phyloP scores from a whole-genome alignment of 116 monocot species.

The Zostera marina region DNA sequence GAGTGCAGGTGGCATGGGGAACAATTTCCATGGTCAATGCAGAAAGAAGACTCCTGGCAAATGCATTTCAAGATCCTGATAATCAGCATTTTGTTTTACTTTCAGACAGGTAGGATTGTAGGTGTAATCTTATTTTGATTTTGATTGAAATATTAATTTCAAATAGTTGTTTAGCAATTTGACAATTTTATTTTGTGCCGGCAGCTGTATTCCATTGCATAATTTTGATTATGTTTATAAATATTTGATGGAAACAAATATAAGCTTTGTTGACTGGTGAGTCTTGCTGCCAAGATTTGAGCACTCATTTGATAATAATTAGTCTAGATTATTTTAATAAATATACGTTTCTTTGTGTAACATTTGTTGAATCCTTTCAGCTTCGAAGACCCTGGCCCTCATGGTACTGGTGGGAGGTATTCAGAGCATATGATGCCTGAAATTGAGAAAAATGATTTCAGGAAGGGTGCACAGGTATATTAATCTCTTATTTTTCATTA shows the following conservation, averaged over 20 bases:
- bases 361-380: conserved; percentile 12
- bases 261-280: conserved; percentile 98
- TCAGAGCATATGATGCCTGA: conserved; percentile 74
- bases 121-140: not conserved
- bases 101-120: conserved; percentile 68
- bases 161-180: not conserved
- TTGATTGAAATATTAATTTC: not conserved
- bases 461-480: conserved; percentile 87
- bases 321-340: not conserved
- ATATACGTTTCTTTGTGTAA: not conserved
- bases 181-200: conserved; percentile 3
- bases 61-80: conserved; percentile 68
- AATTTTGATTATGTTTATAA: conserved; percentile 80
- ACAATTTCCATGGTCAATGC: conserved; percentile 92
- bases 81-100: conserved; percentile 91
- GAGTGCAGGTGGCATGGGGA: conserved; percentile 70
- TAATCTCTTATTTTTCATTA: not conserved
- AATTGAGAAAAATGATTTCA: conserved; percentile 60
- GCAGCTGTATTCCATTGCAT: conserved; percentile 90
- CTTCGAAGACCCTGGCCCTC: conserved; percentile 67
- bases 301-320: not conserved
- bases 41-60: conserved; percentile 75
- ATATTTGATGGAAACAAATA: conserved; percentile 74
- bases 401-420: conserved; percentile 80
- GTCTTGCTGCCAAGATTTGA: not conserved